These are phyloP conservation scores for Cyanodermella asteris DNA, from an alignment of 2,329 filamentous ascomycete species.

Conservation along the genomic window DNA sequence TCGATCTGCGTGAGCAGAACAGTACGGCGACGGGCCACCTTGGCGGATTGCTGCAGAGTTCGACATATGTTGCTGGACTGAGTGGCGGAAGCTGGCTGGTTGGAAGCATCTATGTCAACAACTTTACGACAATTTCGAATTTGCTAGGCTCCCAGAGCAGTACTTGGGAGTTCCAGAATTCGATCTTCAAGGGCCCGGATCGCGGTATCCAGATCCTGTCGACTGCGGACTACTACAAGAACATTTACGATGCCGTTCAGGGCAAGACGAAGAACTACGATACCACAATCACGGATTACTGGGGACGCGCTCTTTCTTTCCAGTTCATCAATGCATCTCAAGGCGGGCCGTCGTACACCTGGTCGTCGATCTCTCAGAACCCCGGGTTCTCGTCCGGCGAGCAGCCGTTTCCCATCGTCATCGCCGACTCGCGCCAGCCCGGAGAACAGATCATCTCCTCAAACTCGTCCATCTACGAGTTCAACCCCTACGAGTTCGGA, in stretches of 20 bases:
- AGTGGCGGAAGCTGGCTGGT: constrained; percentile 73
- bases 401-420: constrained; percentile 50
- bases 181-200: constrained; percentile 37
- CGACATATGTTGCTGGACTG: constrained; percentile 61
- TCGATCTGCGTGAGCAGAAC: constrained; percentile 48
- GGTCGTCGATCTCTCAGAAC: constrained; percentile 51
- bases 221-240: constrained; percentile 39
- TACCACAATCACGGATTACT: constrained; percentile 67
- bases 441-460: constrained; percentile 37
- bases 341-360: constrained; percentile 59
- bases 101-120: constrained; percentile 56
- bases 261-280: constrained; percentile 43
- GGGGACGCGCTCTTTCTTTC: constrained; percentile 54
- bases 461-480: constrained; percentile 59
- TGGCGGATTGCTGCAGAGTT: constrained; percentile 57
- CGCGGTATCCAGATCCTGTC: constrained; percentile 30
- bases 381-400: constrained; percentile 39
- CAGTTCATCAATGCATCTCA: constrained; percentile 58
- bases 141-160: constrained; percentile 26
- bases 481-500: constrained; percentile 62
- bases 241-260: constrained; percentile 34
- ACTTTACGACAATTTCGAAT: constrained; percentile 47
- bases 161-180: constrained; percentile 42
- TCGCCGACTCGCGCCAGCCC: constrained; percentile 45
- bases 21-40: constrained; percentile 43